Evolutionary conservation across 495 filamentous ascomycete genomes (phyloP), one percentile per base, ranked within the genome.

Genomic region (Penicillium lividum): DNA sequence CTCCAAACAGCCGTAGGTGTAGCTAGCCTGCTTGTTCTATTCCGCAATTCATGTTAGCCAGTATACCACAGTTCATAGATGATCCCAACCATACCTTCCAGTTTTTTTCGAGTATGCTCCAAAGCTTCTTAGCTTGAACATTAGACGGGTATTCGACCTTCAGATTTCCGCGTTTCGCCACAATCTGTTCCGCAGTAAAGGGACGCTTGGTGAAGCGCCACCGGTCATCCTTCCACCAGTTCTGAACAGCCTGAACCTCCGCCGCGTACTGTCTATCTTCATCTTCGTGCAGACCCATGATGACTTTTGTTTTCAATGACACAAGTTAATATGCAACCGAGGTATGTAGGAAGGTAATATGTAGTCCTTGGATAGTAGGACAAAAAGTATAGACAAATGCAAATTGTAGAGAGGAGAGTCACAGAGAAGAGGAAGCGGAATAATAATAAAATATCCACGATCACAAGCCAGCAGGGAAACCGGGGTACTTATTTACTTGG

Each of bases 171-270:
- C 94, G 82, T 83, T 98, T 98, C 27, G 88, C 85, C 57, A 95
- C 94, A 69, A 98, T 98, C 78, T 96, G 90, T 79, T 98, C 95
- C 15, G 94, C 92, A 5, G 92, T 97, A 74, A 92, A 98, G 4
- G 94, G 89, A 36, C 94, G 84, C 75, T 88, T 92, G 63, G 94
- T 98, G 73, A 91, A 85, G 67, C 91, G 82, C 94, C 94, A 98
- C 80, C 94, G 81, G 40, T 90, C 83, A 61, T 94, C 90, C 22
- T 81, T 83, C 94, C 94, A 98, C 94, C 94, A 98, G 72, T 88
- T 76, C 81, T 97, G 88, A 55, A 98, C 88, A 57, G 86, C 87
- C 64, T 86, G 82, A 57, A 97, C 90, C 66, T 98, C 94, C 44
- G 85, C 82, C 67, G 82, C 75, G 75, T 86, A 98, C 56, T 85